Base-by-base conservation (phyloP, 176 grass and related monocot species). In the Stipa capillata region DNA sequence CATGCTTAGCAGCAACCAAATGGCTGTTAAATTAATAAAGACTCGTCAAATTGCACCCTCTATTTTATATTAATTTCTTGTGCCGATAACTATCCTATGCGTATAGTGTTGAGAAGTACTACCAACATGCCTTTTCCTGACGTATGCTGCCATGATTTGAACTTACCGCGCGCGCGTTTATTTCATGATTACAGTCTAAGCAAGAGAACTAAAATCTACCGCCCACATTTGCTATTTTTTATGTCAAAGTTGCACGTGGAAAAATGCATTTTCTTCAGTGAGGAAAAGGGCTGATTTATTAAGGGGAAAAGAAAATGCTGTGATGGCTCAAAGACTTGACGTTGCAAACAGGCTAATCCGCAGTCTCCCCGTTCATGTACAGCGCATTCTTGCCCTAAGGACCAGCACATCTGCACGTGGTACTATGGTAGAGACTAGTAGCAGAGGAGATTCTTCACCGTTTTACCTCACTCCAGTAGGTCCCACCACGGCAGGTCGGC, bases 1-100 rank as follows among this genome's bases (percentile, higher is more conserved):
- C 85, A 55, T 71, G 56, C 79, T 78, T 72, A 64, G 55, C 72
- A 1, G 34, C 79, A 31, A 36, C 4, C 6, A 65, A 48, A 81
- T 27, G 10, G 10, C 20, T 23, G 20, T 8, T 33, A 57, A 57
- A 25, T 14, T 13, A 27, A 1, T 10, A 27, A 27, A 2, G 21
- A 66, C 45, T 7, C 4, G 39, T 65, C 62, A 32, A 72, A 8
- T 14, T 2, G 12, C 8, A 32, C 48, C 24, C 4, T 64, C 0
- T 6, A 27, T 14, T 6, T 62, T n/a, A n/a, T n/a, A n/a, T n/a
- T n/a, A n/a, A n/a, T n/a, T 35, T 55, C n/a, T 18, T 33, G 36
- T 65, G 32, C n/a, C 11, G 69, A 82, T 64, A 51, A 49, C 43
- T 18, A 73, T 51, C 29, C 1, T n/a, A 1, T 65, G 25, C 23